These are phyloP conservation scores for Geranium incanum DNA, from an alignment of 441 rosid species.

Conservation along the genomic window DNA sequence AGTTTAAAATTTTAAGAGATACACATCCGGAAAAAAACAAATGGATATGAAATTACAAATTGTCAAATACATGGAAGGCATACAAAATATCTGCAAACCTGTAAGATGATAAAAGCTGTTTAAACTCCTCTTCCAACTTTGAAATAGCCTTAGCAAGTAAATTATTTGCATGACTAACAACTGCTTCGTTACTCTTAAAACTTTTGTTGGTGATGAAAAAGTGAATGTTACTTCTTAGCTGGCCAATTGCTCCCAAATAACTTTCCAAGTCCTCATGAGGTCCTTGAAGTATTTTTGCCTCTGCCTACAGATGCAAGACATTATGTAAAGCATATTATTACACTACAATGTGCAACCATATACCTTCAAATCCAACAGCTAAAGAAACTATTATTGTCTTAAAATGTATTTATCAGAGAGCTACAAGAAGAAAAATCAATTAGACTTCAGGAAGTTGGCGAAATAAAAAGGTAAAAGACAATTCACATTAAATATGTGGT, in stretches of 20 bases:
- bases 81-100: conserved; percentile 40
- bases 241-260: conserved; percentile 81
- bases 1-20: too few relatives aligned
- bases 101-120: conserved; percentile 64
- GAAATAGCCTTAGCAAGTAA: conserved; percentile 88
- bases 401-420: too few relatives aligned
- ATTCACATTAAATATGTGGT: too few relatives aligned
- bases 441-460: too few relatives aligned
- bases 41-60: background rate
- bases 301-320: background rate
- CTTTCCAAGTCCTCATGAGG: conserved; percentile 91
- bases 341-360: too few relatives aligned
- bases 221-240: conserved; percentile 58
- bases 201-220: conserved; percentile 61
- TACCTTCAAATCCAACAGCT: too few relatives aligned
- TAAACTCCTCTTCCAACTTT: conserved; percentile 89
- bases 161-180: conserved; percentile 56
- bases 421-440: too few relatives aligned
- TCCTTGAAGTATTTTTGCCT: conserved; percentile 47
- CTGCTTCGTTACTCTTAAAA: conserved; percentile 61
- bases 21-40: background rate
- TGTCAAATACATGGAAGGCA: background rate
- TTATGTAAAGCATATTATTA: too few relatives aligned
- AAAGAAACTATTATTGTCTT: too few relatives aligned
- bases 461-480: too few relatives aligned